These are phyloP conservation scores for Orbilia brochopaga DNA, from an alignment of 2,329 filamentous ascomycete species.

Conservation along the genomic window DNA sequence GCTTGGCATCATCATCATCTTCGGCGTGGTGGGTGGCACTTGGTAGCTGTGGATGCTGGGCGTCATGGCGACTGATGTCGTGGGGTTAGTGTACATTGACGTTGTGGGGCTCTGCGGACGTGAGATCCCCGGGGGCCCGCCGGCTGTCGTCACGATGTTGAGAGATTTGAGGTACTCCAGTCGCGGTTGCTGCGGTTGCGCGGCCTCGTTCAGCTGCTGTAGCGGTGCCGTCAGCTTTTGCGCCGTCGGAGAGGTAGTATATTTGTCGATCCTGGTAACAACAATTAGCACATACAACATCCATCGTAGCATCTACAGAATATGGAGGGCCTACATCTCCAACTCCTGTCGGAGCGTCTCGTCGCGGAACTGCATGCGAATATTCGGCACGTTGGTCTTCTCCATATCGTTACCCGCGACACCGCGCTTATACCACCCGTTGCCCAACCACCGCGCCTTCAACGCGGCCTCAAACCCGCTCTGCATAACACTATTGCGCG, in stretches of 20 bases:
- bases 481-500: constrained; percentile 93
- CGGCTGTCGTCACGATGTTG: constrained; percentile 6
- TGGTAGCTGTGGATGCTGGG: constrained; percentile 48
- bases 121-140: constrained; percentile 30
- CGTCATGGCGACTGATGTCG: constrained; percentile 42
- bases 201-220: constrained; percentile 19
- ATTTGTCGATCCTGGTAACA: constrained; percentile 39
- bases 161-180: constrained; percentile 26
- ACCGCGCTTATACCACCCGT: constrained; percentile 76
- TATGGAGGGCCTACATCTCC: constrained; percentile 70
- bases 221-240: constrained; percentile 36
- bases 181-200: constrained; percentile 13
- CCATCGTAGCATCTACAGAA: no score
- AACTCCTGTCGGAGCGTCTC: constrained; percentile 84
- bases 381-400: constrained; percentile 94
- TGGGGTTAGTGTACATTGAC: constrained; percentile 54
- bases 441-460: constrained; percentile 90
- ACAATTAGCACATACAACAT: no score
- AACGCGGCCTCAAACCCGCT: constrained; percentile 88
- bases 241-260: constrained; percentile 32
- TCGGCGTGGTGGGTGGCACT: constrained; percentile 31
- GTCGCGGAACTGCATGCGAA: constrained; percentile 85
- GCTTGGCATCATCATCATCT: constrained; percentile 26
- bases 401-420: constrained; percentile 87
- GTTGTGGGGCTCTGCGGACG: constrained; percentile 53